Conservation (phyloP, 2,329 filamentous ascomycete genomes). For the Emmonsiellopsis sp. region DNA sequence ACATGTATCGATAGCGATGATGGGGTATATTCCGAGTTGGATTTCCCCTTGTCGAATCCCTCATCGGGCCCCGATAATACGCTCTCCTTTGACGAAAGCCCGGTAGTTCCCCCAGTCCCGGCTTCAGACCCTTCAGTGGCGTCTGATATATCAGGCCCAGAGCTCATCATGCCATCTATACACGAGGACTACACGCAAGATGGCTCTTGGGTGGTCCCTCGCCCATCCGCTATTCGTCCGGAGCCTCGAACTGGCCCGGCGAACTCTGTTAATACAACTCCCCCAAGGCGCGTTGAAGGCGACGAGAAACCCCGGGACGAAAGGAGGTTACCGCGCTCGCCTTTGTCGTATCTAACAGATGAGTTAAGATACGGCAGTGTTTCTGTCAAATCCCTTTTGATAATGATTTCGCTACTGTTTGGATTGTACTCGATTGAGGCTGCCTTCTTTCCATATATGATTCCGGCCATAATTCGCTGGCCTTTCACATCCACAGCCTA, state of each 20-base stretch:
- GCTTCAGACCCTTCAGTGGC: not conserved
- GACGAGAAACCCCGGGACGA: not conserved
- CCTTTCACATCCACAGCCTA: not conserved
- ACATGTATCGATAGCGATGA: constrained; percentile 3
- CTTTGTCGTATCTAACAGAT: not conserved
- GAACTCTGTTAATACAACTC: not conserved
- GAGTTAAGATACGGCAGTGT: not conserved
- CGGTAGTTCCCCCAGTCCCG: not conserved
- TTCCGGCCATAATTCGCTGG: not conserved
- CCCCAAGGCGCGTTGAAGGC: not conserved
- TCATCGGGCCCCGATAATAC: not conserved
- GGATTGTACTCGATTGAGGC: not conserved
- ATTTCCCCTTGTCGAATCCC: constrained; percentile 3
- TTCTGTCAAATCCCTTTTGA: not conserved
- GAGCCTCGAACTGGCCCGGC: no score
- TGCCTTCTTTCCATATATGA: not conserved
- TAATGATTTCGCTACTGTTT: not conserved
- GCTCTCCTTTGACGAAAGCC: not conserved
- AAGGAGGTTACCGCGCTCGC: not conserved
- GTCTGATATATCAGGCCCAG: constrained; percentile 1
- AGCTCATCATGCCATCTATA: constrained; percentile 7
- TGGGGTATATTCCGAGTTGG: not conserved
- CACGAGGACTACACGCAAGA: constrained; percentile 1
- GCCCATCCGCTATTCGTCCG: not conserved
- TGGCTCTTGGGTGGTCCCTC: not conserved